phyloP scores from a whole-genome alignment of 805 yeast genomes.

The Phaffomyces antillensis region DNA sequence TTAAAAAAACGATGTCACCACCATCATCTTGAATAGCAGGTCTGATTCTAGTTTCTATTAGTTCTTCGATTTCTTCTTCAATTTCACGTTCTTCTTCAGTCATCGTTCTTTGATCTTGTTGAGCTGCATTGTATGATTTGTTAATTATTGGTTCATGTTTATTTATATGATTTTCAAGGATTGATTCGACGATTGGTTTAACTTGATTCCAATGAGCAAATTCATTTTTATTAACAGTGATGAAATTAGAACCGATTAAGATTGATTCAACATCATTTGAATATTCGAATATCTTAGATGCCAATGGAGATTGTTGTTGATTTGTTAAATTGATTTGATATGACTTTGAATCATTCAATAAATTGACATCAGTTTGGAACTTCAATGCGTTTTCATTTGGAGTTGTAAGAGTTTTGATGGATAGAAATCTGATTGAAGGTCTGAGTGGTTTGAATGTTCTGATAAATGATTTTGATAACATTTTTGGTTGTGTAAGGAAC shows the following conservation, averaged over 20 bases:
- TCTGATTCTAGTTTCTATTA: constrained; percentile 88
- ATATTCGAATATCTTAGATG: constrained; percentile 45
- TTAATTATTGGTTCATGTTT: constrained; percentile 27
- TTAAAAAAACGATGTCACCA: constrained; percentile 88
- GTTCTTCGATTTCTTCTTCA: constrained; percentile 82
- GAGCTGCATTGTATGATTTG: constrained; percentile 2
- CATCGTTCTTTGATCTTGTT: constrained; percentile 5
- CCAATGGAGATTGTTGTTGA: constrained; percentile 50
- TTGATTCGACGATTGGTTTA: constrained; percentile 51
- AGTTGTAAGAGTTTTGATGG: constrained; percentile 46
- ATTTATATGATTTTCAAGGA: constrained; percentile 31
- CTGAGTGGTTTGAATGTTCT: neutral
- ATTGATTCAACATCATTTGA: constrained; percentile 59
- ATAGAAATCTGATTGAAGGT: constrained; percentile 9
- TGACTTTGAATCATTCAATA: constrained; percentile 22
- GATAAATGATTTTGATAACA: too few species aligned
- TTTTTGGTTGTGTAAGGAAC: too few species aligned
- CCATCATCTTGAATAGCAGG: constrained; percentile 99
- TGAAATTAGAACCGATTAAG: constrained; percentile 67
- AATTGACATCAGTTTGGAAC: constrained; percentile 37
- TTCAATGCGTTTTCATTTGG: constrained; percentile 75
- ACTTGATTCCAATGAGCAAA: constrained; percentile 66
- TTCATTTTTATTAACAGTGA: constrained; percentile 65
- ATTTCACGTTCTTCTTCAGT: constrained; percentile 71
- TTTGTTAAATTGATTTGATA: constrained; percentile 18